Evolutionary conservation across 2,329 filamentous ascomycete genomes (phyloP).

Genomic region (Ophiosphaerella narmari): DNA sequence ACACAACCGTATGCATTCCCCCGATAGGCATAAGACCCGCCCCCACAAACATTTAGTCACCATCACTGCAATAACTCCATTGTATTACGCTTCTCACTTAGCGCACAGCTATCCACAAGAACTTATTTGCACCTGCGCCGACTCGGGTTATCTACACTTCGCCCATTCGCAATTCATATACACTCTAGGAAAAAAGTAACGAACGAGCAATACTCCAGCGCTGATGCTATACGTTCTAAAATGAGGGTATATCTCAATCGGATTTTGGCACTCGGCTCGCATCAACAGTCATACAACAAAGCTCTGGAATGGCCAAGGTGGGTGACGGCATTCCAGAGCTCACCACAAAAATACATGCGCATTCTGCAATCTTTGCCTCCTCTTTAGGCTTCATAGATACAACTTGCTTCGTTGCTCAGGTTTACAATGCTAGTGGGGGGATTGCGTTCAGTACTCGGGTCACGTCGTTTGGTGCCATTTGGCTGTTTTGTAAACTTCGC

Average conservation of each 20-base stretch:
- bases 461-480: conserved; percentile 55
- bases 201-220: conserved; percentile 25
- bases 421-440: conserved; percentile 23
- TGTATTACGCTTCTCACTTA: too few relatives aligned
- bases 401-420: neutral
- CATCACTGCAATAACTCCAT: too few relatives aligned
- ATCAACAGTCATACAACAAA: neutral
- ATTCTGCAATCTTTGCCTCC: neutral
- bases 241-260: conserved; percentile 13
- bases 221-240: conserved; percentile 23
- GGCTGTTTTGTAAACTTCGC: conserved; percentile 57
- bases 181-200: neutral
- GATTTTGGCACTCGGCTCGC: neutral
- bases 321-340: neutral
- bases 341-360: neutral
- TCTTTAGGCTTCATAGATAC: neutral
- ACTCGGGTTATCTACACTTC: neutral
- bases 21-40: neutral
- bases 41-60: too few relatives aligned
- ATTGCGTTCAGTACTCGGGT: conserved; percentile 43
- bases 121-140: too few relatives aligned
- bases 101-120: too few relatives aligned
- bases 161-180: neutral
- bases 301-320: too few relatives aligned
- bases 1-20: neutral